Conservation (phyloP, 2,329 filamentous ascomycete genomes). For the Microdochium nivale region DNA sequence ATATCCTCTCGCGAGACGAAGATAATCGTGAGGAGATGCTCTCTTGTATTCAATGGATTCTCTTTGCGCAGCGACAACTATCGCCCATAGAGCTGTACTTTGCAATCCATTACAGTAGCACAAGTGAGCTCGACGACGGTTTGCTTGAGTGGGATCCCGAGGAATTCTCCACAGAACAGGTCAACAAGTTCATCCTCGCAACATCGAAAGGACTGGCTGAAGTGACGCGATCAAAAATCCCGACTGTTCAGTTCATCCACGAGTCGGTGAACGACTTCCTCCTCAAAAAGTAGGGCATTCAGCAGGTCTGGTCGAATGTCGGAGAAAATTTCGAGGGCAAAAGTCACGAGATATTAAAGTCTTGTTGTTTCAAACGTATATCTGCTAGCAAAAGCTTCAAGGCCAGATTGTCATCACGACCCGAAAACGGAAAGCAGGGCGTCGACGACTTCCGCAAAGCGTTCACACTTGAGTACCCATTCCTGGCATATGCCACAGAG, state of each 20-base stretch:
- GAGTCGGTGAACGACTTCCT: constrained; percentile 42
- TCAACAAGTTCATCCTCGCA: constrained; percentile 25
- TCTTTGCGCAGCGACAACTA: constrained; percentile 27
- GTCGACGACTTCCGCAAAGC: constrained; percentile 9
- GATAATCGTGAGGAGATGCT: constrained; percentile 13
- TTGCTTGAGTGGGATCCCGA: constrained; percentile 17
- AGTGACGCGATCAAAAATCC: constrained; percentile 16
- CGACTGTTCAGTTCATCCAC: constrained; percentile 42
- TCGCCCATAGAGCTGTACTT: constrained; percentile 25
- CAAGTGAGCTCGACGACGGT: not conserved
- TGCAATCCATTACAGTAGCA: constrained; percentile 16
- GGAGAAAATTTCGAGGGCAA: constrained; percentile 18
- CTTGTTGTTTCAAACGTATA: constrained; percentile 33
- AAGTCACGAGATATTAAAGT: constrained; percentile 35
- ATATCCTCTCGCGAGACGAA: constrained; percentile 28
- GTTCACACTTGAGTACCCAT: constrained; percentile 23
- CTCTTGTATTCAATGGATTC: constrained; percentile 29
- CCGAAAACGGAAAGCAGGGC: constrained; percentile 4
- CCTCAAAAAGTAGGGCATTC: constrained; percentile 23
- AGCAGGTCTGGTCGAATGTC: constrained; percentile 20
- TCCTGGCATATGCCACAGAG: constrained; percentile 34
- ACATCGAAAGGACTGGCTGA: constrained; percentile 44
- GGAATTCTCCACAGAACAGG: constrained; percentile 6
- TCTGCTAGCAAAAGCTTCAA: constrained; percentile 8
- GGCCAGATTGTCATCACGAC: constrained; percentile 8